These are phyloP conservation scores for Pseudocercospora fijiensis DNA, from an alignment of 2,329 filamentous ascomycete genomes.

Conservation along the genomic window DNA sequence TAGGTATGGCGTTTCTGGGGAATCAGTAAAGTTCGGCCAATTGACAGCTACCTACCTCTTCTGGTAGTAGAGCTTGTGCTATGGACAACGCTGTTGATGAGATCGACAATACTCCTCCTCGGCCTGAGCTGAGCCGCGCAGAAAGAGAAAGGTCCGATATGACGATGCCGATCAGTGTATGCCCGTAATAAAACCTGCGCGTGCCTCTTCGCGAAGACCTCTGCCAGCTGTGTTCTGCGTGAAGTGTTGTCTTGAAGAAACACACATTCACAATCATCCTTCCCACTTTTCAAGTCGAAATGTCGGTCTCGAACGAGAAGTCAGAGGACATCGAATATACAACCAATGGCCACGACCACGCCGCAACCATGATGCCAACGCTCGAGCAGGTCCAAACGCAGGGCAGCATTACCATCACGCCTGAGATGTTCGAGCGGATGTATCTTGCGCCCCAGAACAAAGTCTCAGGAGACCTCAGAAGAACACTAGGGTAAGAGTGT, in stretches of 20 bases:
- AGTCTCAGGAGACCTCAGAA: constrained; percentile 23
- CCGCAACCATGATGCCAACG: constrained; percentile 12
- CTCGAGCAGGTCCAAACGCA: constrained; percentile 22
- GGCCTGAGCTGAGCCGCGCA: constrained; percentile 1
- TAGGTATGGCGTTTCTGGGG: neutral
- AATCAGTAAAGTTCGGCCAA: neutral
- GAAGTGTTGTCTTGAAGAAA: neutral
- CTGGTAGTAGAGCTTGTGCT: neutral
- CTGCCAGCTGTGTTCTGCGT: neutral
- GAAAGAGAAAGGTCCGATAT: neutral
- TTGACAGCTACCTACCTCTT: neutral
- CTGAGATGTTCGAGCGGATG: constrained; percentile 30
- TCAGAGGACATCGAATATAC: constrained; percentile 11
- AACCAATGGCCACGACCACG: constrained; percentile 14
- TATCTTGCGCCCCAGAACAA: constrained; percentile 26
- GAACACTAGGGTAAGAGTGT: constrained; percentile 19
- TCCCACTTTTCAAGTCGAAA: neutral
- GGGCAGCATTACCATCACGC: constrained; percentile 24
- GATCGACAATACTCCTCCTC: neutral
- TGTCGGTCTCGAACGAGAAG: constrained; percentile 6
- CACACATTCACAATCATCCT: neutral
- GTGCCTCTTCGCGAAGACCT: neutral
- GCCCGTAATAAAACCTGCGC: neutral
- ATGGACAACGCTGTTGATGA: neutral
- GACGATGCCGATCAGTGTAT: neutral